Evolutionary conservation across 257 asterid species (phyloP).

Genomic region (Rhazya stricta): DNA sequence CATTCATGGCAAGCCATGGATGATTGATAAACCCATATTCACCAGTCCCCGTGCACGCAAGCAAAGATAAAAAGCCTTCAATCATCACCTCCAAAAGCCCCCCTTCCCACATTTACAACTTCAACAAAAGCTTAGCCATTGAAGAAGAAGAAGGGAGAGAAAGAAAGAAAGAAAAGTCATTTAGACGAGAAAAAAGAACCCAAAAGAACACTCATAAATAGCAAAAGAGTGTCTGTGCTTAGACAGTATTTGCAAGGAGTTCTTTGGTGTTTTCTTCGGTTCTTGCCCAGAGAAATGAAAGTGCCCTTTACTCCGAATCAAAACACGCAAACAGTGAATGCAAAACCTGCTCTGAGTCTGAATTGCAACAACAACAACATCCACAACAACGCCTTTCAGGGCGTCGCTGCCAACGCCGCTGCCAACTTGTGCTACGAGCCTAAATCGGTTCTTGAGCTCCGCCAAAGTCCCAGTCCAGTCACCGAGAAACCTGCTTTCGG

Average conservation of each 20-base stretch:
- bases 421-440: slow-evolving; percentile 51
- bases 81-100: slow-evolving; percentile 45
- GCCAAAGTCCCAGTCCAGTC: slow-evolving; percentile 57
- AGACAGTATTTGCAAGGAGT: slow-evolving; percentile 1
- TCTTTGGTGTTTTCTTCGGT: slow-evolving; percentile 6
- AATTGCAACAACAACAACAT: slow-evolving; percentile 15
- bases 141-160: slow-evolving; percentile 9
- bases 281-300: slow-evolving; percentile 58
- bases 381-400: slow-evolving; percentile 10
- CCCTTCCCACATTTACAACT: slow-evolving; percentile 18
- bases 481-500: slow-evolving; percentile 33
- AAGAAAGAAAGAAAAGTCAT: background rate
- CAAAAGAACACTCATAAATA: background rate
- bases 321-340: slow-evolving; percentile 20
- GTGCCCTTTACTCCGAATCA: slow-evolving; percentile 63
- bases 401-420: slow-evolving; percentile 9
- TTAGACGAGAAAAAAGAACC: background rate
- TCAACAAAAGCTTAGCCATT: slow-evolving; percentile 13
- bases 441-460: slow-evolving; percentile 76
- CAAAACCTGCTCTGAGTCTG: slow-evolving; percentile 27
- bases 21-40: background rate
- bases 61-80: slow-evolving; percentile 38
- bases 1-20: background rate
- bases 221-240: background rate
- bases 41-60: slow-evolving; percentile 21